These are phyloP conservation scores for Dillenia turbinata DNA, from an alignment of 164 flowering plant species.

Conservation along the genomic window DNA sequence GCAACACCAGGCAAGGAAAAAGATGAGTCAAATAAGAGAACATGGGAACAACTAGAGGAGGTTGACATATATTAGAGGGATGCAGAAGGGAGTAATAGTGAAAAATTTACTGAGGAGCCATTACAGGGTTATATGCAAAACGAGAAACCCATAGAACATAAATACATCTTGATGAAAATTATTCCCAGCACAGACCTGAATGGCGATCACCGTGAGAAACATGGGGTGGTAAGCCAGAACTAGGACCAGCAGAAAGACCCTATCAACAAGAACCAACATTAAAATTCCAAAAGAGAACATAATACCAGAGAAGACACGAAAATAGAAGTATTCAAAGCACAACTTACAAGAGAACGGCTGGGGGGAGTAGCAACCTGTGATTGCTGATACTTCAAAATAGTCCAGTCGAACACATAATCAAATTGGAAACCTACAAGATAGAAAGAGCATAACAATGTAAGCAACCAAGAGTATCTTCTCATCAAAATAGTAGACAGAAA, in stretches of 20 bases:
- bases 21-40: too few relatives aligned
- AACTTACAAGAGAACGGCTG: conserved; percentile 53
- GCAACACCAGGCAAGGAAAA: too few relatives aligned
- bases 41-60: too few relatives aligned
- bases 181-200: conserved; percentile 32
- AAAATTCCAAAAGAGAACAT: background rate
- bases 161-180: background rate
- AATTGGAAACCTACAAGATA: conserved; percentile 67
- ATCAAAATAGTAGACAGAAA: too few relatives aligned
- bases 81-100: too few relatives aligned
- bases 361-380: conserved; percentile 74
- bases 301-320: background rate
- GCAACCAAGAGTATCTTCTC: background rate
- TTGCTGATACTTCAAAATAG: conserved; percentile 87
- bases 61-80: too few relatives aligned
- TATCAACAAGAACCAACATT: conserved; percentile 18
- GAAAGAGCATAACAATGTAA: background rate
- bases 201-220: conserved; percentile 47
- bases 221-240: conserved; percentile 57
- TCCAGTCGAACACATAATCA: conserved; percentile 93
- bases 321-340: too few relatives aligned
- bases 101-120: too few relatives aligned
- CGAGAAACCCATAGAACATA: too few relatives aligned
- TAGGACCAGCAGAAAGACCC: conserved; percentile 67
- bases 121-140: too few relatives aligned